Conservation (phyloP, 2,329 filamentous ascomycete genomes). For the Diaporthe sp. region DNA sequence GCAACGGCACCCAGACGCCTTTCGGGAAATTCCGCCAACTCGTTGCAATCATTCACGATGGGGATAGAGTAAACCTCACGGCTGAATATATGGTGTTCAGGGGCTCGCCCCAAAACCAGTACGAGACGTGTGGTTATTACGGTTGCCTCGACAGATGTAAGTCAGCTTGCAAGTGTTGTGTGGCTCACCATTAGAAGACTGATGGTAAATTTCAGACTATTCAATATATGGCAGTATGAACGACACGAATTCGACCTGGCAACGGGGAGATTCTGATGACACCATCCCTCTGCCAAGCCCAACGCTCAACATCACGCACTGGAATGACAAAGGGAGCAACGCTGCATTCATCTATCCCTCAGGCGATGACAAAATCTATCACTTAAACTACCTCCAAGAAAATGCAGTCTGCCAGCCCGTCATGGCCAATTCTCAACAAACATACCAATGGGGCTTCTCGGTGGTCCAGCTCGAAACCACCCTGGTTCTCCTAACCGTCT, state of each 20-base stretch:
- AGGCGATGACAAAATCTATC: not conserved
- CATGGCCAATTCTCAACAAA: not conserved
- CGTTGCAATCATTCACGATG: conserved; percentile 21
- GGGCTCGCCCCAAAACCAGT: not conserved
- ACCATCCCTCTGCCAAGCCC: not conserved
- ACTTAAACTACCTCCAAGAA: not conserved
- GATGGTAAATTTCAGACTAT: not conserved
- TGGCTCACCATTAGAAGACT: not conserved
- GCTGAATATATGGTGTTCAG: not conserved
- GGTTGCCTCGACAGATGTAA: not conserved
- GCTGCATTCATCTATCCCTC: not conserved
- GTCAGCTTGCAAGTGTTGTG: not conserved
- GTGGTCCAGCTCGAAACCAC: conserved; percentile 45
- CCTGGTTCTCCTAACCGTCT: conserved; percentile 39
- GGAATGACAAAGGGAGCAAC: not conserved
- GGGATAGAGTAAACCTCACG: not conserved
- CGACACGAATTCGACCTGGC: not conserved
- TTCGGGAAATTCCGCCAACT: not conserved
- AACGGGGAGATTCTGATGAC: too few relatives aligned
- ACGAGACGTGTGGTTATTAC: not conserved
- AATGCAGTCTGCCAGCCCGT: conserved; percentile 28
- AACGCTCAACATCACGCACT: conserved; percentile 13
- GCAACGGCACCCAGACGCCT: not conserved
- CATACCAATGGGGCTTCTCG: conserved; percentile 48
- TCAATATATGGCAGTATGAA: not conserved